Base-by-base conservation (phyloP, 169 alveolate genomes). In the Plasmodium coatneyi region DNA sequence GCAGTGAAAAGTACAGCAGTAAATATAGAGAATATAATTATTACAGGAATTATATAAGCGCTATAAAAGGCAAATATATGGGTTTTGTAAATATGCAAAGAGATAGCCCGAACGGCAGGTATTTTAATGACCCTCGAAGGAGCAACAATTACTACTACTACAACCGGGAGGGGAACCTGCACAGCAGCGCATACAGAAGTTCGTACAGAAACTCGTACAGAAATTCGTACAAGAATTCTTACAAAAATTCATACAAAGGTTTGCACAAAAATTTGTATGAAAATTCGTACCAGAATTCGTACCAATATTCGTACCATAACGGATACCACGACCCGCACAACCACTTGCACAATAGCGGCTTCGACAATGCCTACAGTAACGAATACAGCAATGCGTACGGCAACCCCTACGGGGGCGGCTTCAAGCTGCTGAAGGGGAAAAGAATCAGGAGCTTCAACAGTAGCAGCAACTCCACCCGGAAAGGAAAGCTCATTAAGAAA, bases 11-110 rank as follows among this genome's bases (percentile, higher is more conserved):
- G 32, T 54, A 86, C 76, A 66, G n/a, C 80, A 86, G 70, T 28
- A 86, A 86, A 76, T 74, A 30, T 76, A 76, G 82, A 86, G 34
- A 36, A 76, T 86, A 86, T 43, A 66, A 83, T 36, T 76, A 86
- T 78, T 86, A 72, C 80, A 86, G 71, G 66, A 74, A 60, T 86
- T 86, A 86, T 41, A 43, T 78, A 70, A 86, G 80, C 25, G 86
- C 43, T 52, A 28, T 86, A 74, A 86, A 86, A 66, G 80, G 80
- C 60, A 86, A 86, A 41, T 76, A 86, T 34, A 86, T 86, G 93
- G 84, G 79, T 25, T 86, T 78, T 19, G 39, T 72, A 28, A 86
- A 86, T n/a, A 52, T 76, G 39, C 80, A 86, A 34, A 86, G 49
- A 43, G 60, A 86, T 76, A 86, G 93, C 25, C 78, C 86, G 43